phyloP scores from a whole-genome alignment of 768 basidiomycete species.

The Neoboletus magnificus region DNA sequence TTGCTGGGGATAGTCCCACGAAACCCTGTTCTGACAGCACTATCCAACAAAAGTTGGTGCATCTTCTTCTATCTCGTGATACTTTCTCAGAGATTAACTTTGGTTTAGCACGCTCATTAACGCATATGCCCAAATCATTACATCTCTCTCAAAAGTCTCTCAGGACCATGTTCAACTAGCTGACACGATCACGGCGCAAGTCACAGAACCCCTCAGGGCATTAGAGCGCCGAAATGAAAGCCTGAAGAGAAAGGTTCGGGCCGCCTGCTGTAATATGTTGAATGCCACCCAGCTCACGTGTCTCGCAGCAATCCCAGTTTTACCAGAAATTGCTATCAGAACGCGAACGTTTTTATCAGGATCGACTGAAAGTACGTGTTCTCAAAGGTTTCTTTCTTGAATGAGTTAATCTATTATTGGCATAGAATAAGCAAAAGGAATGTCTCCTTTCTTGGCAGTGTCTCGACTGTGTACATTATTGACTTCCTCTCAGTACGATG shows the following conservation, averaged over 20 bases:
- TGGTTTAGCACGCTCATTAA: constrained; percentile 60
- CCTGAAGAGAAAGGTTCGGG: constrained; percentile 59
- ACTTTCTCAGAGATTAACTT: constrained; percentile 14
- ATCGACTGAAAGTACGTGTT: constrained; percentile 62
- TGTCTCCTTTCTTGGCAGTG: background rate
- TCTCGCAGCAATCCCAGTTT: constrained; percentile 59
- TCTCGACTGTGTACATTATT: constrained; percentile 2
- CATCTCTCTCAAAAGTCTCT: constrained; percentile 54
- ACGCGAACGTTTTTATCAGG: constrained; percentile 62
- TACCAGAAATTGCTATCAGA: constrained; percentile 70
- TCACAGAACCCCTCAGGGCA: constrained; percentile 59
- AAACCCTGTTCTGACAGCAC: constrained; percentile 55
- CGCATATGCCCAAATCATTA: constrained; percentile 67
- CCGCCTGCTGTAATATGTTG: background rate
- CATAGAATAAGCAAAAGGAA: constrained; percentile 34
- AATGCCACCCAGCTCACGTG: constrained; percentile 8
- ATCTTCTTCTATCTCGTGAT: background rate
- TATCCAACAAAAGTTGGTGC: constrained; percentile 52
- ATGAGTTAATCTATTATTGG: constrained; percentile 2
- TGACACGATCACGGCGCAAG: constrained; percentile 54
- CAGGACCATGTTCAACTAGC: constrained; percentile 70
- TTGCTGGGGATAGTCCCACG: constrained; percentile 66
- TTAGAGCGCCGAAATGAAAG: constrained; percentile 65
- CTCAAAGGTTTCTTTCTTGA: background rate
- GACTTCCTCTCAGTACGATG: constrained; percentile 59